Percentiles rank a stretch among this genome's conserved stretches.
phyloP scores from a whole-genome alignment of 2,329 filamentous ascomycete genomes.

The Penicillium nordicum region DNA sequence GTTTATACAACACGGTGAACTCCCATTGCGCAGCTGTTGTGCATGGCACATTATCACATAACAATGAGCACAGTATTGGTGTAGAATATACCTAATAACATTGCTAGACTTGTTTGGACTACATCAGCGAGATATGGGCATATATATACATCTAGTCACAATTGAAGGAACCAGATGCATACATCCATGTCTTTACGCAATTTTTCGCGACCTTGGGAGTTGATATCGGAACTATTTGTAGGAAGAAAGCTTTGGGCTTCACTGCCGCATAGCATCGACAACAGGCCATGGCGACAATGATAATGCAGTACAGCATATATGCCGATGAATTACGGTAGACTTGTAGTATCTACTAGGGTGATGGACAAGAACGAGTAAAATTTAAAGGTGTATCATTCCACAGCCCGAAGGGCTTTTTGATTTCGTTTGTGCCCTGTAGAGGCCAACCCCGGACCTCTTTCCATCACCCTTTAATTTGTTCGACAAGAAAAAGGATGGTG shows the following conservation, averaged over 20 bases:
- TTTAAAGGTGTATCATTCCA: constrained; percentile 30
- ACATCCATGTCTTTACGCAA: too few relatives aligned
- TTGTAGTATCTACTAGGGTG: constrained; percentile 12
- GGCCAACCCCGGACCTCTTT: constrained; percentile 26
- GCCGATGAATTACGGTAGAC: not conserved
- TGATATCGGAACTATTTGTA: not conserved
- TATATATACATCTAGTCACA: too few relatives aligned
- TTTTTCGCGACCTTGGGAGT: too few relatives aligned
- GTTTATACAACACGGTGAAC: too few relatives aligned
- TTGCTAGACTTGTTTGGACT: too few relatives aligned
- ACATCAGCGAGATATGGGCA: too few relatives aligned
- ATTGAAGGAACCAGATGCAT: too few relatives aligned
- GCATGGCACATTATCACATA: too few relatives aligned
- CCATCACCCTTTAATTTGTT: constrained; percentile 29
- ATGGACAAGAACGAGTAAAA: constrained; percentile 11
- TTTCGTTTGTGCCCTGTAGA: constrained; percentile 28
- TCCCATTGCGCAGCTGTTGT: too few relatives aligned
- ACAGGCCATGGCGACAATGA: not conserved
- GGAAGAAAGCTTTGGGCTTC: not conserved
- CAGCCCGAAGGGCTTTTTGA: constrained; percentile 22
- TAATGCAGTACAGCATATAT: not conserved
- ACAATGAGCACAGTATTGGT: too few relatives aligned
- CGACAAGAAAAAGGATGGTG: constrained; percentile 34
- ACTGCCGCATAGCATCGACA: not conserved
- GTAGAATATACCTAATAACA: too few relatives aligned